A percentile compares a stretch with the other conserved stretches of the same genome.
phyloP scores from a whole-genome alignment of 1,284 basidiomycete genomes.

The Clitocybe nebularis region DNA sequence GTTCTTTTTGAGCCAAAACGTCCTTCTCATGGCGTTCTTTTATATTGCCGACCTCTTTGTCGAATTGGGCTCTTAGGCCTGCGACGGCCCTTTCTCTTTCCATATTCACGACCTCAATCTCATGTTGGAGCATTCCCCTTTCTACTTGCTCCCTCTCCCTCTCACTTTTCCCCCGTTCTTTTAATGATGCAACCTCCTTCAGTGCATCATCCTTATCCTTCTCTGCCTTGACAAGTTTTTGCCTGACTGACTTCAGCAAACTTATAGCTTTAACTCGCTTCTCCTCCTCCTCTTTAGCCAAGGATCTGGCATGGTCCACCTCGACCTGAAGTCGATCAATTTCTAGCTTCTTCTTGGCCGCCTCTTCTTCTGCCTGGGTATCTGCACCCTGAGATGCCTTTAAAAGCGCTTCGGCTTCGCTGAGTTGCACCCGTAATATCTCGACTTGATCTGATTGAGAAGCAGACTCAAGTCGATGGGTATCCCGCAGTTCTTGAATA shows the following conservation, averaged over 20 bases:
- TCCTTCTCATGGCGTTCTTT: slow-evolving; percentile 78
- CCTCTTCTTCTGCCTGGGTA: slow-evolving; percentile 42
- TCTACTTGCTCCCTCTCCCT: slow-evolving; percentile 66
- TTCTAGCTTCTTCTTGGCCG: slow-evolving; percentile 47
- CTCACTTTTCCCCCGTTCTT: slow-evolving; percentile 58
- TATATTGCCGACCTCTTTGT: slow-evolving; percentile 62
- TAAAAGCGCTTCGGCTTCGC: slow-evolving; percentile 66
- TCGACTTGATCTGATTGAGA: slow-evolving; percentile 76
- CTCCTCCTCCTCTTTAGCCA: slow-evolving; percentile 90
- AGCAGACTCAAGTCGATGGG: slow-evolving; percentile 70
- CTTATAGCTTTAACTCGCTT: slow-evolving; percentile 92
- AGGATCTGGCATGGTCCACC: slow-evolving; percentile 53
- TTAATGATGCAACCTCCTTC: slow-evolving; percentile 49
- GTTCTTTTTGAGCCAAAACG: slow-evolving; percentile 55
- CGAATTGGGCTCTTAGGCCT: slow-evolving; percentile 69
- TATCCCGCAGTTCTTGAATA: slow-evolving; percentile 80
- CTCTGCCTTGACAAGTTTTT: slow-evolving; percentile 89
- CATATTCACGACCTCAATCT: slow-evolving; percentile 54
- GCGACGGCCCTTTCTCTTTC: slow-evolving; percentile 72
- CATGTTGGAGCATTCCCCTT: slow-evolving; percentile 48
- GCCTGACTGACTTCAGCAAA: slow-evolving; percentile 86
- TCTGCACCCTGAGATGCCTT: slow-evolving; percentile 49
- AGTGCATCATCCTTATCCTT: slow-evolving; percentile 81
- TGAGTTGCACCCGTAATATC: slow-evolving; percentile 63
- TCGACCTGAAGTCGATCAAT: slow-evolving; percentile 58